Conservation (phyloP, 139 green algal genomes). For the Zygnema circumcarinatum region DNA sequence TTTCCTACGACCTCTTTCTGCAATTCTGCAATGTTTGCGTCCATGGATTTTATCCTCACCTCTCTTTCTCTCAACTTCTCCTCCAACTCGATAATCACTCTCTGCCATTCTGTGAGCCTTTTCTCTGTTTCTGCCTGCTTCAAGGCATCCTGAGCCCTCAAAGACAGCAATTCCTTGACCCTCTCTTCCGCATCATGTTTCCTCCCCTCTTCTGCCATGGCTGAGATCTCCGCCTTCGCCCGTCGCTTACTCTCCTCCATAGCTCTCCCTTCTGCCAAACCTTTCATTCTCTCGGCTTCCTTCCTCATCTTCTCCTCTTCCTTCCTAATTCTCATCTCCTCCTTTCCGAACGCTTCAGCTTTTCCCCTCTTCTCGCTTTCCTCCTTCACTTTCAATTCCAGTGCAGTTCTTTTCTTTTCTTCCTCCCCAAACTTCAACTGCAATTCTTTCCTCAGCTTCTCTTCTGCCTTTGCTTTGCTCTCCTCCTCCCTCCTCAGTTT, state of each 20-base stretch:
- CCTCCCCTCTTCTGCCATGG: constrained; percentile 10
- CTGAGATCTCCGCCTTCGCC: constrained; percentile 1
- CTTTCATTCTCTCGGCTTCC: background rate
- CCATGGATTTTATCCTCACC: background rate
- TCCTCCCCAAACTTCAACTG: background rate
- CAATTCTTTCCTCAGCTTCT: background rate
- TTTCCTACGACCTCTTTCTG: background rate
- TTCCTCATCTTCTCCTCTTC: constrained; percentile 12
- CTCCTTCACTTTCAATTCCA: background rate
- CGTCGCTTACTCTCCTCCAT: background rate
- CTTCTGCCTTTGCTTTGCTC: background rate
- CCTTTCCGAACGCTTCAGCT: constrained; percentile 3
- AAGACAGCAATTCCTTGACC: background rate
- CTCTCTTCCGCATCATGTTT: background rate
- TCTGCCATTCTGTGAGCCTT: background rate
- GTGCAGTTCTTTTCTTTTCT: background rate
- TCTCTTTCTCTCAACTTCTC: background rate
- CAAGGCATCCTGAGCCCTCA: background rate
- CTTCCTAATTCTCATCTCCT: background rate
- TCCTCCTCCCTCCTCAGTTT: background rate
- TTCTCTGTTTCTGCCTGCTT: background rate
- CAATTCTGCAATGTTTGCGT: background rate
- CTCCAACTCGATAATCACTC: background rate
- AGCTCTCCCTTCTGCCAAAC: background rate
- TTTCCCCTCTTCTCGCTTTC: background rate